Base-by-base conservation (phyloP, 139 green algal species). In the Chlorella sp. region DNA sequence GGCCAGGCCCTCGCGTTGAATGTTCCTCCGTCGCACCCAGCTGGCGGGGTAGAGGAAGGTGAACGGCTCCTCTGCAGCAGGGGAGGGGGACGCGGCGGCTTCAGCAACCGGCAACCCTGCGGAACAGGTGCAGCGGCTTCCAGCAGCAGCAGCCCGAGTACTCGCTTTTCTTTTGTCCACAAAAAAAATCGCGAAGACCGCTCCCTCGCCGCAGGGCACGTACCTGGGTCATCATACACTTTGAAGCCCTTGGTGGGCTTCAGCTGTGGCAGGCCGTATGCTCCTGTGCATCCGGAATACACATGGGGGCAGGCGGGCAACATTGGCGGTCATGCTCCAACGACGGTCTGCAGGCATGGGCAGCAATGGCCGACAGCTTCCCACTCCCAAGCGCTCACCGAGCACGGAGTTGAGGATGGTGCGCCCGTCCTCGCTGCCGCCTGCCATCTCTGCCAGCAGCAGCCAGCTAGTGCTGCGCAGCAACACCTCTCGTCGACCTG, bases 1-100 rank as follows among this genome's bases (percentile, higher is more conserved):
- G 55, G 87, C 88, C 15, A 95, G 26, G 0, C 92, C 92, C 23
- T 75, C 23, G 2, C 92, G 74, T 39, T 89, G 78, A 0, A 28
- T 72, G 86, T 95, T 95, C 41, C 69, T 85, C 25, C 92, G 85
- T 0, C 74, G 67, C 36, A 95, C 92, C 92, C 92, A 95, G 73
- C 56, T 80, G 11, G 60, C 78, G 13, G 91, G 92, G 57, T 92
- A 94, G 60, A 90, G 69, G 41, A 94, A 92, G 0, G 64, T 44
- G 69, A 79, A 71, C 2, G 64, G 67, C n/a, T 75, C 75, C 17
- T 89, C 85, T 60, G 51, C 21, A 88, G 44, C 44, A 51, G 44
- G n/a, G n/a, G n/a, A n/a, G n/a, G n/a, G n/a, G n/a, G n/a, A n/a
- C n/a, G n/a, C n/a, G n/a, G n/a, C n/a, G n/a, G n/a, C n/a, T n/a